Evolutionary conservation across 2,329 filamentous ascomycete species (phyloP).

Genomic region (Aspergillus sp.): DNA sequence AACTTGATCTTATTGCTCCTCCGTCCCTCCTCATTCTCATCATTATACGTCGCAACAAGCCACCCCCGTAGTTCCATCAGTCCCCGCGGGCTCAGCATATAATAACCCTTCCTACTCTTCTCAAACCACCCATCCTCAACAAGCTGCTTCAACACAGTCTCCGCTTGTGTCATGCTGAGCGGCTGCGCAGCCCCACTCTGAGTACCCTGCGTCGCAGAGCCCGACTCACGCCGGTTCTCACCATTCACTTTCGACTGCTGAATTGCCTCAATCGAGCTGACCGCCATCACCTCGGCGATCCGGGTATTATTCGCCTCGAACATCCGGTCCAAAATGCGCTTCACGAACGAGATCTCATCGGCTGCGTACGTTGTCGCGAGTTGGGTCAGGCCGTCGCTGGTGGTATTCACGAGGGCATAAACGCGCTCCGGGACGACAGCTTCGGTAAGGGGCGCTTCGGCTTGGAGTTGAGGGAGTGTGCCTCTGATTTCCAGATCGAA

Average conservation of each 20-base stretch:
- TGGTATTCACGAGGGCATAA: conserved; percentile 84
- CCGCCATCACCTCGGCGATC: conserved; percentile 77
- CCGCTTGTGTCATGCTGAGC: conserved; percentile 75
- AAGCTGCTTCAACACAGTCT: conserved; percentile 67
- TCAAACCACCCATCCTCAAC: conserved; percentile 84
- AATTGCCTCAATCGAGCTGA: conserved; percentile 76
- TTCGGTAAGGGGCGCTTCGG: conserved; percentile 14
- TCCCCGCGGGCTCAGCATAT: conserved; percentile 71
- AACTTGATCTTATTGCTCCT: conserved; percentile 73
- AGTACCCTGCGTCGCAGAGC: conserved; percentile 35
- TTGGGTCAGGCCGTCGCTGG: conserved; percentile 80
- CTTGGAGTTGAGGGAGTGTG: conserved; percentile 65
- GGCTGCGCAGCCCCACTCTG: conserved; percentile 45
- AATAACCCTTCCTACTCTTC: conserved; percentile 69
- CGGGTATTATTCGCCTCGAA: conserved; percentile 84
- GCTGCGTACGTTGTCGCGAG: conserved; percentile 76
- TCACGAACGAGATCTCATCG: conserved; percentile 87
- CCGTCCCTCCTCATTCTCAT: conserved; percentile 57
- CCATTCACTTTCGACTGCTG: conserved; percentile 57
- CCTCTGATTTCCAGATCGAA: conserved; percentile 88
- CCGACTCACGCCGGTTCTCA: conserved; percentile 50
- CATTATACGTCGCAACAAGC: conserved; percentile 88
- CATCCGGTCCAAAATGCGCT: conserved; percentile 84
- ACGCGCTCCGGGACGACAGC: conserved; percentile 51
- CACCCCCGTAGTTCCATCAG: conserved; percentile 83